These are phyloP conservation scores for Favolaschia claudopus DNA, from an alignment of 768 basidiomycete genomes.

Conservation along the genomic window DNA sequence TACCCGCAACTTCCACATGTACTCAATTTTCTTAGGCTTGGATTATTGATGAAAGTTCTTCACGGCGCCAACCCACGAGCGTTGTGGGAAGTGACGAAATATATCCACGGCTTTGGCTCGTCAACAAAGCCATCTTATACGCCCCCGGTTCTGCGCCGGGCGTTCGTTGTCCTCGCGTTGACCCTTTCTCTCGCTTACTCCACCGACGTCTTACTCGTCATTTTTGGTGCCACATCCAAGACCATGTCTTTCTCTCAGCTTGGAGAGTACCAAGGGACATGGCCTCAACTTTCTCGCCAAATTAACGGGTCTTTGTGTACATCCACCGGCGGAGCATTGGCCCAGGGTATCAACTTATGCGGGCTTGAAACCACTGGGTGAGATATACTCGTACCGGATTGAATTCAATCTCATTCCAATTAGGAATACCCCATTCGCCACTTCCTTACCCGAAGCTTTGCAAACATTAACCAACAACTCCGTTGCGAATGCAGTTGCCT, in stretches of 20 bases:
- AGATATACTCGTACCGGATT: neutral
- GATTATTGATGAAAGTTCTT: conserved; percentile 14
- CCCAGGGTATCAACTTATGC: conserved; percentile 10
- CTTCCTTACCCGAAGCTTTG: conserved; percentile 18
- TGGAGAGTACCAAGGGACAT: conserved; percentile 2
- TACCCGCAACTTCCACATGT: neutral
- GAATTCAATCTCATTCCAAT: neutral
- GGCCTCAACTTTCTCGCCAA: conserved; percentile 24
- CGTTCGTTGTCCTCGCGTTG: conserved; percentile 6
- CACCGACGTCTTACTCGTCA: conserved; percentile 4
- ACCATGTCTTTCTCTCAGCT: conserved; percentile 10
- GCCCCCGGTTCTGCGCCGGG: conserved; percentile 16
- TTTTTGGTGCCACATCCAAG: conserved; percentile 3
- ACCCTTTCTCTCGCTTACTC: conserved; percentile 3
- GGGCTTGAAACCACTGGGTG: conserved; percentile 12
- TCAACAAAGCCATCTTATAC: conserved; percentile 4
- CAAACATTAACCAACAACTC: conserved; percentile 22
- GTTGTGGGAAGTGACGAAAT: conserved; percentile 5
- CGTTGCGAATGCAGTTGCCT: conserved; percentile 17
- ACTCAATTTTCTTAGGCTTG: conserved; percentile 6
- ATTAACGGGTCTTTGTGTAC: conserved; percentile 21
- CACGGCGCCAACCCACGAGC: conserved; percentile 17
- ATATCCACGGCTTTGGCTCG: conserved; percentile 6
- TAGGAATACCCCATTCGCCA: neutral
- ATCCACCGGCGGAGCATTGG: conserved; percentile 10